These are phyloP conservation scores for Sistotremastrum niveocremeum DNA, from an alignment of 768 basidiomycete genomes.

Conservation along the genomic window DNA sequence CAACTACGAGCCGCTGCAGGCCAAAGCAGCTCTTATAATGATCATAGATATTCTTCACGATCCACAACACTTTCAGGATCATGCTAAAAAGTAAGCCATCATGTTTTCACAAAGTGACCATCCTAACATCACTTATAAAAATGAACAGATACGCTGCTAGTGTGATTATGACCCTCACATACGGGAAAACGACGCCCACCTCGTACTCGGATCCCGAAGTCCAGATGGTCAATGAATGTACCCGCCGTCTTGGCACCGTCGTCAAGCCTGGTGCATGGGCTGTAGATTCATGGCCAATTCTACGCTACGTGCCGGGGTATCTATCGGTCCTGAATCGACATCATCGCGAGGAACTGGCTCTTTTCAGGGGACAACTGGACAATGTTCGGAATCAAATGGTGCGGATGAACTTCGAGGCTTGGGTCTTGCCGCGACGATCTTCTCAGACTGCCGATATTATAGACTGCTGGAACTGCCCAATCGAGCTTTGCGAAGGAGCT, in stretches of 20 bases:
- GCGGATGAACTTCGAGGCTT: neutral
- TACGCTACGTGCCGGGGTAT: slow-evolving; percentile 41
- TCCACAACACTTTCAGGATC: slow-evolving; percentile 20
- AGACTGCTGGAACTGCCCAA: slow-evolving; percentile 13
- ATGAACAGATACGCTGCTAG: slow-evolving; percentile 21
- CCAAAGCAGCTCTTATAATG: slow-evolving; percentile 23
- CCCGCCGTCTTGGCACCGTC: slow-evolving; percentile 21
- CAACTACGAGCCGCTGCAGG: slow-evolving; percentile 36
- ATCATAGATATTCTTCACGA: slow-evolving; percentile 21
- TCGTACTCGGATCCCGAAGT: slow-evolving; percentile 24
- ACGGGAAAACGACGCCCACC: slow-evolving; percentile 26
- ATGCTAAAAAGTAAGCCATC: slow-evolving; percentile 17
- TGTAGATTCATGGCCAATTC: slow-evolving; percentile 23
- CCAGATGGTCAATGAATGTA: slow-evolving; percentile 18
- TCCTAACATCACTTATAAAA: no score
- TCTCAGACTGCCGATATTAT: slow-evolving; percentile 25
- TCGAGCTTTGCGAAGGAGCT: slow-evolving; percentile 44
- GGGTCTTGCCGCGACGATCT: slow-evolving; percentile 12
- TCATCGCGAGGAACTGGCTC: slow-evolving; percentile 38
- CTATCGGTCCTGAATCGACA: slow-evolving; percentile 41
- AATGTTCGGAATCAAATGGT: slow-evolving; percentile 35
- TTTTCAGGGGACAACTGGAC: slow-evolving; percentile 41
- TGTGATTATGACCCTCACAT: slow-evolving; percentile 24
- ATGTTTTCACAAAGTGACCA: neutral
- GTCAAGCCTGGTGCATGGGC: slow-evolving; percentile 23